Evolutionary conservation across 1,284 basidiomycete species (phyloP).

Genomic region (Leccinum pallidistipes): DNA sequence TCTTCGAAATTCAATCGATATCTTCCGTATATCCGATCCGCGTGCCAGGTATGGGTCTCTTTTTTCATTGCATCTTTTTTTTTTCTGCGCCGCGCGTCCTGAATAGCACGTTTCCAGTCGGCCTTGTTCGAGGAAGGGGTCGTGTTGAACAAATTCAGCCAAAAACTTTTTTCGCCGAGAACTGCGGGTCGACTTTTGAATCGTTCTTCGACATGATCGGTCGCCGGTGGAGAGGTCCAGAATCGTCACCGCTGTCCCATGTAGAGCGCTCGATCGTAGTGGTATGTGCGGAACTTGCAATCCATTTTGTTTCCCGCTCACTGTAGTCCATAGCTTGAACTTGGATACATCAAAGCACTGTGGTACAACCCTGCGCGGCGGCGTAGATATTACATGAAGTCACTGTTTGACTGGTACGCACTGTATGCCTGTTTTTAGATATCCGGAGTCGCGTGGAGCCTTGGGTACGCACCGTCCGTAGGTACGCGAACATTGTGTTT

Average conservation of each 20-base stretch:
- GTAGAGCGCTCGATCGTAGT: constrained; percentile 57
- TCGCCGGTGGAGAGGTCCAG: constrained; percentile 38
- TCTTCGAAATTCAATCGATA: constrained; percentile 40
- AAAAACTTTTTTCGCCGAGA: constrained; percentile 65
- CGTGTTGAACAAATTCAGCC: constrained; percentile 51
- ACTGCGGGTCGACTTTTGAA: constrained; percentile 52
- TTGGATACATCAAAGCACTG: constrained; percentile 54
- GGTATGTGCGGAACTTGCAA: constrained; percentile 35
- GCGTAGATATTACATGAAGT: constrained; percentile 62
- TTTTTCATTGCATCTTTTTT: not conserved
- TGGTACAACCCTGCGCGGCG: constrained; percentile 71
- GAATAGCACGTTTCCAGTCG: constrained; percentile 40
- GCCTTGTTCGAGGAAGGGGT: constrained; percentile 57
- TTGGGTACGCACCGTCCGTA: constrained; percentile 29
- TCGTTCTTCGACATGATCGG: constrained; percentile 42
- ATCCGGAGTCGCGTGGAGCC: constrained; percentile 37
- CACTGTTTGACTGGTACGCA: constrained; percentile 61
- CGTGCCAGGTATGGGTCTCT: constrained; percentile 45
- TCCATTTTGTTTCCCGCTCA: not conserved
- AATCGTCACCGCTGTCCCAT: constrained; percentile 39
- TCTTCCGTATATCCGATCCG: constrained; percentile 60
- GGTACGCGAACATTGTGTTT: not conserved
- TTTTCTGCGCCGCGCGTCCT: constrained; percentile 7
- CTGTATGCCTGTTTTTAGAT: constrained; percentile 49
- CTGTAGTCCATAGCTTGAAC: constrained; percentile 46